phyloP scores from a whole-genome alignment of 2,329 filamentous ascomycete species.

The Pseudogymnoascus verrucosus region DNA sequence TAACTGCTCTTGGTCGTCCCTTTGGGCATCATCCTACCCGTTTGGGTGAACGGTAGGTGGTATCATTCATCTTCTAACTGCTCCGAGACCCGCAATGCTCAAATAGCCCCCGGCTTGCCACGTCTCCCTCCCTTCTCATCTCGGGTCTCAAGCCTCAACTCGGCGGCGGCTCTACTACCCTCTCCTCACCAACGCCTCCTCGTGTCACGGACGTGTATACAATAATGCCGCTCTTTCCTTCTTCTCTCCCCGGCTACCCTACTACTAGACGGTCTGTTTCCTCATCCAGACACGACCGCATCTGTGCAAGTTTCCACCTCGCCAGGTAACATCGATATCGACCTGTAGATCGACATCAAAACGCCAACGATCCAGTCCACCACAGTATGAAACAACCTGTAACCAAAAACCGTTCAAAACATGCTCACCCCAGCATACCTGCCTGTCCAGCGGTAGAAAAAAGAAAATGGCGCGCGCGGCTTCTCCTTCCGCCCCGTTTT shows the following conservation, averaged over 20 bases:
- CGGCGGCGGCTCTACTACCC: neutral
- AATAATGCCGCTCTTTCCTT: neutral
- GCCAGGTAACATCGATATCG: neutral
- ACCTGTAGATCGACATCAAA: neutral
- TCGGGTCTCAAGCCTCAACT: conserved; percentile 1
- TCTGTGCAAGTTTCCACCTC: neutral
- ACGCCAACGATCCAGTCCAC: neutral
- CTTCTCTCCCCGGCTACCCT: neutral
- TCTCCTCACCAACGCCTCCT: neutral
- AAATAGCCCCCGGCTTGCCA: neutral
- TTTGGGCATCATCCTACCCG: conserved; percentile 1
- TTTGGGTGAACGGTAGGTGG: conserved; percentile 1
- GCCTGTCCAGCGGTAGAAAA: neutral
- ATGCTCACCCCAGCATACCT: neutral
- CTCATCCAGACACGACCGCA: neutral
- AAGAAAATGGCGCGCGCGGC: conserved; percentile 1
- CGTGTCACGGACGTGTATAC: neutral
- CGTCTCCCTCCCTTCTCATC: neutral
- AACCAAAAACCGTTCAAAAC: neutral
- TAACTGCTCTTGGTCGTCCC: neutral
- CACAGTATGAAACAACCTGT: conserved; percentile 4
- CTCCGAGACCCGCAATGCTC: conserved; percentile 2
- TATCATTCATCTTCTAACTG: neutral
- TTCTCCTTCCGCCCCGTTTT: conserved; percentile 6
- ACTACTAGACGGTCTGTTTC: neutral